These are phyloP conservation scores for Tetrahymena malaccensis DNA, from an alignment of 73 alveolate genomes.

Conservation along the genomic window DNA sequence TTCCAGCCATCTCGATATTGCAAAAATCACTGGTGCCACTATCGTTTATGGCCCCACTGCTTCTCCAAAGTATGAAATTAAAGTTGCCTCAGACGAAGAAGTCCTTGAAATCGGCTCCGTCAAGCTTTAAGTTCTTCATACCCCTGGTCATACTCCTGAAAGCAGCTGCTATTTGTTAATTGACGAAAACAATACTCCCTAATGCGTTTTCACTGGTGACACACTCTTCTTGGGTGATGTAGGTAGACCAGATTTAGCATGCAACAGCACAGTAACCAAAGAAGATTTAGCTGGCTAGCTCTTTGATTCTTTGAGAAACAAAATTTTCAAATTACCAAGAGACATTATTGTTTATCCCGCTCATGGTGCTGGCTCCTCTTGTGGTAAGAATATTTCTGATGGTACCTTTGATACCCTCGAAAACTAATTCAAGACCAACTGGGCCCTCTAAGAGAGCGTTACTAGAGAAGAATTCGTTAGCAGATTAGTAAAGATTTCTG, in stretches of 20 bases:
- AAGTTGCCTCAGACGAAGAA: conserved; percentile 35
- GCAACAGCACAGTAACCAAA: conserved; percentile 28
- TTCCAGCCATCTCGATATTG: conserved; percentile 28
- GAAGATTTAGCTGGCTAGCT: conserved; percentile 42
- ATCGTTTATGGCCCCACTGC: conserved; percentile 43
- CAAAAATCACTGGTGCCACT: conserved; percentile 26
- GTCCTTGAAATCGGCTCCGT: conserved; percentile 20
- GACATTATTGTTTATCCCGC: conserved; percentile 44
- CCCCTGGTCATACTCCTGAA: conserved; percentile 58
- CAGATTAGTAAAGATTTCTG: conserved; percentile 12
- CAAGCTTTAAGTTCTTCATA: conserved; percentile 37
- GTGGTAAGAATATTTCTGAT: conserved; percentile 38
- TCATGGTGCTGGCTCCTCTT: conserved; percentile 52
- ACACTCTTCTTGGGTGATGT: conserved; percentile 49
- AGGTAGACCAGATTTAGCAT: conserved; percentile 52
- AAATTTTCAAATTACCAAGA: conserved; percentile 12
- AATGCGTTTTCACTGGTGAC: conserved; percentile 44
- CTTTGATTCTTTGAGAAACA: conserved; percentile 42
- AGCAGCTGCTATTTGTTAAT: conserved; percentile 29
- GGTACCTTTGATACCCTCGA: conserved; percentile 32
- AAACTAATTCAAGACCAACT: conserved; percentile 13
- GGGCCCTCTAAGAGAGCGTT: conserved; percentile 8
- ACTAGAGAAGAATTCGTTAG: conserved; percentile 24
- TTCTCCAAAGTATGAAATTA: conserved; percentile 14
- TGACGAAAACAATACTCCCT: neutral